phyloP scores from a whole-genome alignment of 768 basidiomycete genomes.

The Termitomyces sp. region DNA sequence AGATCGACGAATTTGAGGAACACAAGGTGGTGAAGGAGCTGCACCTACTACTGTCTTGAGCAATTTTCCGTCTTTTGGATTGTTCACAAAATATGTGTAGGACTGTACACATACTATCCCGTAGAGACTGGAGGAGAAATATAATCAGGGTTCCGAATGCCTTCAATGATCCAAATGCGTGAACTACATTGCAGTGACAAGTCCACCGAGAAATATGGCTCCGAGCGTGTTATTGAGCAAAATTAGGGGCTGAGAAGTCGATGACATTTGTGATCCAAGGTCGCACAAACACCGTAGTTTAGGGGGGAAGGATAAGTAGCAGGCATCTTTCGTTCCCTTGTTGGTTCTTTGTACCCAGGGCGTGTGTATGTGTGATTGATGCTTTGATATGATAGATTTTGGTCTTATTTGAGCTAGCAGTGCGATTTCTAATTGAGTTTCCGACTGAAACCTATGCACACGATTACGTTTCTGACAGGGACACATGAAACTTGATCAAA shows the following conservation, averaged over 20 bases:
- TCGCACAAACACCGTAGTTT: background rate
- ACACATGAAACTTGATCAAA: too few species aligned
- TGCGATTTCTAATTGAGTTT: too few species aligned
- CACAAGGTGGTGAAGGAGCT: too few species aligned
- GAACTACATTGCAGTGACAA: background rate
- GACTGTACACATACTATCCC: constrained; percentile 3
- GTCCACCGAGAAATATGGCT: background rate
- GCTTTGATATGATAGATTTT: too few species aligned
- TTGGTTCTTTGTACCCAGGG: too few species aligned
- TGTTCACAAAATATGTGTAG: background rate
- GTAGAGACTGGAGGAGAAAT: background rate
- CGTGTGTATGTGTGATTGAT: too few species aligned
- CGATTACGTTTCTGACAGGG: too few species aligned
- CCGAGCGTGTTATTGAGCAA: background rate
- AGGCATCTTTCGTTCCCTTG: background rate
- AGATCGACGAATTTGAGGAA: background rate
- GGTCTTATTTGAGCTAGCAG: too few species aligned
- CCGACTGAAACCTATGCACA: too few species aligned
- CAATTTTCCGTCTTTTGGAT: background rate
- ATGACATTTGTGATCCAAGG: background rate
- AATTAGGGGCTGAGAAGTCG: background rate
- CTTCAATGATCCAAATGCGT: background rate
- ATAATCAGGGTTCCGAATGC: background rate
- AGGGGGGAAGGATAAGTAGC: background rate
- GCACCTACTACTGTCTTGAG: background rate